Conservation (phyloP, 2,329 filamentous ascomycete genomes). For the Arthrobotrys musiformis region DNA sequence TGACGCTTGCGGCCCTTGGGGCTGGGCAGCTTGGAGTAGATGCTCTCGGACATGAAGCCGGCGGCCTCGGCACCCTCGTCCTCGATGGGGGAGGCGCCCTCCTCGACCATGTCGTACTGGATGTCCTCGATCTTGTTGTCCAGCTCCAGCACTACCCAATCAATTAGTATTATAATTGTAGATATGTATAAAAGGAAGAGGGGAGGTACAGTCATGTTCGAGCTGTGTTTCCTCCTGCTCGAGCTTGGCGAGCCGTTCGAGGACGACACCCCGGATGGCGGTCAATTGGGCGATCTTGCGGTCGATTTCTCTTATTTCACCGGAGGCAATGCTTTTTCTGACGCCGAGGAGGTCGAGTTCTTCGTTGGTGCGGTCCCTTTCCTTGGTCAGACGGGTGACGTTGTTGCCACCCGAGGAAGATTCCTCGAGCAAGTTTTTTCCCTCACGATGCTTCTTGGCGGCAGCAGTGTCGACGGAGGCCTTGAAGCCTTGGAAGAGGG, state of each 20-base stretch:
- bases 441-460: constrained; percentile 65
- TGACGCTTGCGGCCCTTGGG: constrained; percentile 67
- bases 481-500: constrained; percentile 95
- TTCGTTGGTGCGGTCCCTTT: constrained; percentile 82
- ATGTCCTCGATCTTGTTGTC: constrained; percentile 73
- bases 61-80: constrained; percentile 68
- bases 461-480: constrained; percentile 78
- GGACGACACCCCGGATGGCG: constrained; percentile 89
- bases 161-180: not conserved
- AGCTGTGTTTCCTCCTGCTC: constrained; percentile 91
- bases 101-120: constrained; percentile 68
- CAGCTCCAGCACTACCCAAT: constrained; percentile 67
- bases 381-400: constrained; percentile 79
- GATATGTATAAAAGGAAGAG: not conserved
- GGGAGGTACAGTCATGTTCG: constrained; percentile 79
- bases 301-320: constrained; percentile 95
- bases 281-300: constrained; percentile 94
- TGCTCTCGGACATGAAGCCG: constrained; percentile 95
- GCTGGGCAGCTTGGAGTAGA: constrained; percentile 88
- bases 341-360: constrained; percentile 89
- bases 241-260: constrained; percentile 84
- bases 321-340: constrained; percentile 96
- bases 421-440: constrained; percentile 56
- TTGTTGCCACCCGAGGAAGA: constrained; percentile 61
- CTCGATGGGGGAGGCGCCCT: constrained; percentile 60